Percentiles rank a stretch among this genome's conserved stretches.
These are phyloP conservation scores for Persicaria tinctoria DNA, from an alignment of 148 eudicot genomes.

Conservation along the genomic window DNA sequence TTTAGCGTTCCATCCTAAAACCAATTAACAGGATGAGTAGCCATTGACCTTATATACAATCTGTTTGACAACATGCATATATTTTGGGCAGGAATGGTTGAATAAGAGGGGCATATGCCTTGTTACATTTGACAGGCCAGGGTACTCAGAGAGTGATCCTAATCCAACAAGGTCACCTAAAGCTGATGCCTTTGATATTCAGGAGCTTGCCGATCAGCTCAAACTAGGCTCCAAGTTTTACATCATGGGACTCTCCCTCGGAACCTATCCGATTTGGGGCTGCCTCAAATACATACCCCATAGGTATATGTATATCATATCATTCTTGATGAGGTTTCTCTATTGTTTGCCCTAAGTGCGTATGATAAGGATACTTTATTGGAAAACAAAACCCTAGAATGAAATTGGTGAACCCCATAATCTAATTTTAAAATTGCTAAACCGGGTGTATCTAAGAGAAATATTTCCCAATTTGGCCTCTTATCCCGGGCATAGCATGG, in stretches of 20 bases:
- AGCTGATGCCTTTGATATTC: conserved; percentile 24
- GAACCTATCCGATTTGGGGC: conserved; percentile 31
- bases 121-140: conserved; percentile 38
- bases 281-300: conserved; percentile 36
- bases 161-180: conserved; percentile 28
- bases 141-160: conserved; percentile 42
- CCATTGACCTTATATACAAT: too few species aligned
- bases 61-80: neutral
- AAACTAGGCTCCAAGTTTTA: conserved; percentile 30
- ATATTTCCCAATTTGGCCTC: too few species aligned
- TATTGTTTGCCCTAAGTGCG: too few species aligned
- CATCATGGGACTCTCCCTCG: conserved; percentile 30
- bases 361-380: too few species aligned
- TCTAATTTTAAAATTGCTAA: too few species aligned
- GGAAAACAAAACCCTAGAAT: too few species aligned
- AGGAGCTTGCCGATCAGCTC: conserved; percentile 33
- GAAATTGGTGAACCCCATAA: too few species aligned
- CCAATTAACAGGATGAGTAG: too few species aligned
- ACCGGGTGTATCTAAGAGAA: too few species aligned
- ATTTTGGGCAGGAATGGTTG: conserved; percentile 18
- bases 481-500: too few species aligned
- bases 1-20: too few species aligned
- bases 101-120: conserved; percentile 22
- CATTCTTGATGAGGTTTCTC: neutral
- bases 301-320: conserved; percentile 22